Percentiles rank a stretch among this genome's conserved stretches.
phyloP scores from a whole-genome alignment of 73 alveolate genomes.

The Effrenium voratum region DNA sequence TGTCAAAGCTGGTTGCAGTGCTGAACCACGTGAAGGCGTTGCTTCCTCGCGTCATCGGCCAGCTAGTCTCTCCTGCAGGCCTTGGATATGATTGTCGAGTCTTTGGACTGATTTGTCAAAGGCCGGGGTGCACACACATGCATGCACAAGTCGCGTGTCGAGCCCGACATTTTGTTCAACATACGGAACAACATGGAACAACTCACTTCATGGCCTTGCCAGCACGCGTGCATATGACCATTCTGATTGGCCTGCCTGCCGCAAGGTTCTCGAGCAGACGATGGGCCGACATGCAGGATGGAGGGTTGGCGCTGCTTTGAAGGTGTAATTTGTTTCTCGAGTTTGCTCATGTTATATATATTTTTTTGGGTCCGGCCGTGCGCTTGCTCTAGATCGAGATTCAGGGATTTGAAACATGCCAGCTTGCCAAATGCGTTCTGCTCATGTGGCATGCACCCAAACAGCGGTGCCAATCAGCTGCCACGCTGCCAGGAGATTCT shows the following conservation, averaged over 20 bases:
- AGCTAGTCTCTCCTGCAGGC: constrained; percentile 22
- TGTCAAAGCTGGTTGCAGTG: constrained; percentile 15
- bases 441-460: not conserved
- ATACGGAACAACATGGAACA: no score
- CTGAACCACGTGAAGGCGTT: constrained; percentile 36
- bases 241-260: not conserved
- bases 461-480: no score
- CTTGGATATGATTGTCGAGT: constrained; percentile 52
- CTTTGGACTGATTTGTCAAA: constrained; percentile 33
- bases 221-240: no score
- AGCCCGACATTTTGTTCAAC: no score
- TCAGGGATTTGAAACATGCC: not conserved
- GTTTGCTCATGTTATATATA: not conserved
- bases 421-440: not conserved
- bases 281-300: constrained; percentile 13
- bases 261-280: constrained; percentile 17
- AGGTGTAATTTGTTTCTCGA: not conserved
- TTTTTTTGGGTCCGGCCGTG: not conserved
- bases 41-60: not conserved
- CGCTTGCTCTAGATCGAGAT: not conserved
- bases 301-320: not conserved
- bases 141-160: no score
- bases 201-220: no score
- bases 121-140: not conserved
- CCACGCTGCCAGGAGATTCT: constrained; percentile 13